Evolutionary conservation across 2,329 filamentous ascomycete genomes (phyloP).

Genomic region (Pyrenophora graminea): DNA sequence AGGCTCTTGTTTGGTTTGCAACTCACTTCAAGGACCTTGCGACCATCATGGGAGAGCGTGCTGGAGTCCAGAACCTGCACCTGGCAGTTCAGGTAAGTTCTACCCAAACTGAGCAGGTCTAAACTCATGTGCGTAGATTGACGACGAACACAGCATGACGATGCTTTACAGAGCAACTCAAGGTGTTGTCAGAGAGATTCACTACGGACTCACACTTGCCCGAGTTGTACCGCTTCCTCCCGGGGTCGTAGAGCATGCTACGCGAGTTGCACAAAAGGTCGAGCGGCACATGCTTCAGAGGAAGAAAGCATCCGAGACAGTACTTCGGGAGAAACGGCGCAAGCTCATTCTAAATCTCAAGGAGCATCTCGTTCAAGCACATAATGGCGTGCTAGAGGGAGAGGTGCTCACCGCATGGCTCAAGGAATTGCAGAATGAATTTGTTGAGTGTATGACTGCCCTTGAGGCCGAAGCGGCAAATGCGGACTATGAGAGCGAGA

Average conservation of each 20-base stretch:
- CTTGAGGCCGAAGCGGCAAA: slow-evolving; percentile 57
- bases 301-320: slow-evolving; percentile 62
- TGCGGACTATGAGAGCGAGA: slow-evolving; percentile 13
- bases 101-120: neutral
- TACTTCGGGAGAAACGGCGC: slow-evolving; percentile 65
- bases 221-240: slow-evolving; percentile 73
- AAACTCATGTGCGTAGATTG: slow-evolving; percentile 28
- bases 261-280: slow-evolving; percentile 66
- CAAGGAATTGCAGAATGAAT: slow-evolving; percentile 71
- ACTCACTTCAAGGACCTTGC: slow-evolving; percentile 90
- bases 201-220: slow-evolving; percentile 86
- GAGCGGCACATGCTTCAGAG: slow-evolving; percentile 61
- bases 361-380: slow-evolving; percentile 72
- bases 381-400: slow-evolving; percentile 67
- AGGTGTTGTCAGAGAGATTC: slow-evolving; percentile 70
- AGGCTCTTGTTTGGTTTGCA: slow-evolving; percentile 85
- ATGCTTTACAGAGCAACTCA: slow-evolving; percentile 86
- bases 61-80: slow-evolving; percentile 82
- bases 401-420: slow-evolving; percentile 67
- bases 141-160: slow-evolving; percentile 66
- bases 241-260: slow-evolving; percentile 69
- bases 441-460: slow-evolving; percentile 70
- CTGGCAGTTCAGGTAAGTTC: slow-evolving; percentile 69
- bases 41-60: slow-evolving; percentile 71
- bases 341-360: slow-evolving; percentile 74